A percentile compares a stretch with the other conserved stretches of the same genome.
Evolutionary conservation across 2,329 filamentous ascomycete species (phyloP).

Genomic region (Talaromyces pinophilus): DNA sequence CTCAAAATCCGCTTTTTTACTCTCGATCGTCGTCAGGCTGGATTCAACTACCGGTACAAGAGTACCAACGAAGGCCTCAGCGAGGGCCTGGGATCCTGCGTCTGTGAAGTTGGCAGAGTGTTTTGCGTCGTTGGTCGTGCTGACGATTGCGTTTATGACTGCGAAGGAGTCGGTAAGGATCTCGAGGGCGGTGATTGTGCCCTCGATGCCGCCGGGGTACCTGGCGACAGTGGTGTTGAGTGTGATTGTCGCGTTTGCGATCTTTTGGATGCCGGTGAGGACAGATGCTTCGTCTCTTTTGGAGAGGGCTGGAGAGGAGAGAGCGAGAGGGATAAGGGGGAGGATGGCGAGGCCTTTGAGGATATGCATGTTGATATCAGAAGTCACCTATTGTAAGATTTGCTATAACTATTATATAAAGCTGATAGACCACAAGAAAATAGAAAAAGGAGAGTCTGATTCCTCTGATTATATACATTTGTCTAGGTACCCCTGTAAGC

Average conservation of each 20-base stretch:
- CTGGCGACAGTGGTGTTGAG: conserved; percentile 14
- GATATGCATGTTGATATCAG: conserved; percentile 5
- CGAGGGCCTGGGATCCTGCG: conserved; percentile 5
- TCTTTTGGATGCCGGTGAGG: conserved; percentile 12
- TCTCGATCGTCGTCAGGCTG: conserved; percentile 12
- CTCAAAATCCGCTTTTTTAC: conserved; percentile 14
- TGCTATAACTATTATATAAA: neutral
- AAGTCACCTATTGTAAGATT: neutral
- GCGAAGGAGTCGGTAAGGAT: conserved; percentile 15
- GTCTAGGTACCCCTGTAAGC: neutral
- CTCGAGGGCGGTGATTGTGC: conserved; percentile 13
- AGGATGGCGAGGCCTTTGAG: neutral
- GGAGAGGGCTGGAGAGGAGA: conserved; percentile 14
- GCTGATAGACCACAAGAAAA: neutral
- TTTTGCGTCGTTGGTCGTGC: conserved; percentile 17
- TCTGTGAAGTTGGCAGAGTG: conserved; percentile 16
- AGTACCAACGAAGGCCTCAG: neutral
- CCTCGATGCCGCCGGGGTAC: conserved; percentile 12
- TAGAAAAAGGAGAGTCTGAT: neutral
- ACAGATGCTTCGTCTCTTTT: conserved; percentile 18
- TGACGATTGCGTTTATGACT: conserved; percentile 9
- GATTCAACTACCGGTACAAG: conserved; percentile 14
- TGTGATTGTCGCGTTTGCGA: conserved; percentile 1
- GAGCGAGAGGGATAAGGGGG: neutral
- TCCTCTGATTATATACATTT: conserved; percentile 12